phyloP scores from a whole-genome alignment of 768 basidiomycete genomes.

The Holtermanniella nyarrowii region DNA sequence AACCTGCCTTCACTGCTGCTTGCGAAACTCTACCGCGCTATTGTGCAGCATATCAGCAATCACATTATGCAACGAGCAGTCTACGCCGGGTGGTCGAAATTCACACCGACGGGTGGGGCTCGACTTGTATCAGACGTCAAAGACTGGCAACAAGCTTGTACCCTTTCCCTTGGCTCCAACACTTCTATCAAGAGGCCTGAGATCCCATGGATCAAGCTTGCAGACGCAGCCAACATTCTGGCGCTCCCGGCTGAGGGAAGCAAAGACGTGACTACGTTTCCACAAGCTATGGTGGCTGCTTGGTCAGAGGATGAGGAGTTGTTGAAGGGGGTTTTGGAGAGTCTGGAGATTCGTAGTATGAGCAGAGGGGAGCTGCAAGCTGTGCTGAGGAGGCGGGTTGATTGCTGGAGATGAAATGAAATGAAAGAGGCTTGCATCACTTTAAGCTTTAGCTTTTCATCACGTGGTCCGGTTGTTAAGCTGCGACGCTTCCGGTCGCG shows the following conservation, averaged over 20 bases:
- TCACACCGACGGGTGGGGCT: conserved; percentile 54
- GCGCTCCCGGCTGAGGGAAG: conserved; percentile 41
- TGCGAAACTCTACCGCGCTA: conserved; percentile 61
- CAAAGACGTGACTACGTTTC: conserved; percentile 17
- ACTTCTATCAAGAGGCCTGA: conserved; percentile 49
- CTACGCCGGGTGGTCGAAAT: conserved; percentile 57
- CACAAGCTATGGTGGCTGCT: conserved; percentile 33
- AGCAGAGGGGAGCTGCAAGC: conserved; percentile 19
- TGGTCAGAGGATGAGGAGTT: conserved; percentile 25
- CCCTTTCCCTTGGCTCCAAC: conserved; percentile 48
- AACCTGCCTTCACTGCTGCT: conserved; percentile 54
- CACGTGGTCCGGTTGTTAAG: not conserved
- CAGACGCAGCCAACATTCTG: conserved; percentile 61
- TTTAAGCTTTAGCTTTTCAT: not conserved
- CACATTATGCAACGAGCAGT: conserved; percentile 77
- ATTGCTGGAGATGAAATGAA: conserved; percentile 30
- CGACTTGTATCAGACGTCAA: conserved; percentile 60
- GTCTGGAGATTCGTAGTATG: conserved; percentile 18
- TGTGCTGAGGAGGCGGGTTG: conserved; percentile 30
- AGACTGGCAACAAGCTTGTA: conserved; percentile 73
- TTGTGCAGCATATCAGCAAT: conserved; percentile 58
- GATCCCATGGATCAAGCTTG: conserved; percentile 63
- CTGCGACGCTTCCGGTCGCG: not conserved
- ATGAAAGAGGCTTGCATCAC: not conserved
- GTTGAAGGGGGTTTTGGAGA: conserved; percentile 14